Percentiles rank a stretch among this genome's conserved stretches.
Evolutionary conservation across 2,329 filamentous ascomycete species (phyloP).

Genomic region (Fusarium camptoceras): DNA sequence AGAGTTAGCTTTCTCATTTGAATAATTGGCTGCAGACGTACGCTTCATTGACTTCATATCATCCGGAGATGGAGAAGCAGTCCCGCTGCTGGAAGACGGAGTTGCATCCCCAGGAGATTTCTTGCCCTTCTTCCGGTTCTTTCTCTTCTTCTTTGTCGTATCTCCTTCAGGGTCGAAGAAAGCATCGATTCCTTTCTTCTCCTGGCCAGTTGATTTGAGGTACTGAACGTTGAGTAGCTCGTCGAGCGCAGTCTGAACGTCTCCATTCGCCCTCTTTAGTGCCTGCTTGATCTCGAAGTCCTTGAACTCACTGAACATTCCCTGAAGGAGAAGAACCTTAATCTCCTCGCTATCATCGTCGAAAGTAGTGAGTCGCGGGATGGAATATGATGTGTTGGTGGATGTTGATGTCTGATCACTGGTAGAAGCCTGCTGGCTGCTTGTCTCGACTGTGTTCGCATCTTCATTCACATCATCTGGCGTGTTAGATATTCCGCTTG

Average conservation of each 20-base stretch:
- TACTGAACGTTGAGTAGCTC: slow-evolving; percentile 83
- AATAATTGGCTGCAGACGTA: slow-evolving; percentile 29
- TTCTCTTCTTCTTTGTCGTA: slow-evolving; percentile 55
- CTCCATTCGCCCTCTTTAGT: slow-evolving; percentile 74
- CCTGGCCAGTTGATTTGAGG: slow-evolving; percentile 74
- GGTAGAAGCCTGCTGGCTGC: slow-evolving; percentile 46
- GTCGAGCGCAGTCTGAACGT: slow-evolving; percentile 79
- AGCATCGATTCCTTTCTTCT: slow-evolving; percentile 82
- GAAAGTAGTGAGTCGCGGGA: slow-evolving; percentile 51
- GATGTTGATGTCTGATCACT: slow-evolving; percentile 44
- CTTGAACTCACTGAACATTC: slow-evolving; percentile 79
- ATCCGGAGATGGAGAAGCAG: slow-evolving; percentile 28
- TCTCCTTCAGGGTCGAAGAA: slow-evolving; percentile 72
- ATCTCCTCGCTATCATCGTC: slow-evolving; percentile 63
- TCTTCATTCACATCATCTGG: slow-evolving; percentile 43
- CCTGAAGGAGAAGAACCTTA: slow-evolving; percentile 72
- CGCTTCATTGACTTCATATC: slow-evolving; percentile 47
- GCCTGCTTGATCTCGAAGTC: slow-evolving; percentile 73
- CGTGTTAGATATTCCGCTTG: slow-evolving; percentile 73
- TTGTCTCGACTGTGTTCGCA: slow-evolving; percentile 44
- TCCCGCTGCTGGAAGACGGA: slow-evolving; percentile 31
- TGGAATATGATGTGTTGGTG: slow-evolving; percentile 34
- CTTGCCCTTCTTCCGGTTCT: slow-evolving; percentile 50
- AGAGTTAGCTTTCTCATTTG: not conserved
- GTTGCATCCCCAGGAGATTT: slow-evolving; percentile 20